A percentile compares a stretch with the other conserved stretches of the same genome.
Conservation (phyloP, 192 early-diverging fungal genomes). For the Chytriomyces sp. region DNA sequence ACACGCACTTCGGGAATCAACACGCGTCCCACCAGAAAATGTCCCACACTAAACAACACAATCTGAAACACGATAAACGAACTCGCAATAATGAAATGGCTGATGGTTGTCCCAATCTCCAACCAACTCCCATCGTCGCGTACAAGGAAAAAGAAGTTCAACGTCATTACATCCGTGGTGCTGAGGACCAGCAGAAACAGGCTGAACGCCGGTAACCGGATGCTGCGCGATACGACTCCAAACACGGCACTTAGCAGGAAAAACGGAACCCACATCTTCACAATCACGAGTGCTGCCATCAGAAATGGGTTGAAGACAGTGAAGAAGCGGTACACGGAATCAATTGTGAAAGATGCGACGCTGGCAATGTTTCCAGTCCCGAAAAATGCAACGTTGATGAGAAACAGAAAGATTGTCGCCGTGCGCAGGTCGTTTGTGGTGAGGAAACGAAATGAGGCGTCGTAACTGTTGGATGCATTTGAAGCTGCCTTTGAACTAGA, state of each 20-base stretch:
- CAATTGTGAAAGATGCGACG: slow-evolving; percentile 81
- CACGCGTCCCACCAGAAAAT: slow-evolving; percentile 58
- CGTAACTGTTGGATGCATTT: neutral
- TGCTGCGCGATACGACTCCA: slow-evolving; percentile 73
- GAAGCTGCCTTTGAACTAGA: neutral
- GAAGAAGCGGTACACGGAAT: slow-evolving; percentile 86
- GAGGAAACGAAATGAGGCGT: slow-evolving; percentile 7
- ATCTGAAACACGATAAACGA: slow-evolving; percentile 92
- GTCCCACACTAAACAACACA: slow-evolving; percentile 79
- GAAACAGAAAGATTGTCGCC: slow-evolving; percentile 75
- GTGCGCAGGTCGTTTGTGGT: slow-evolving; percentile 43
- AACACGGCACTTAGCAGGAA: slow-evolving; percentile 88
- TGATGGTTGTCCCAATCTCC: slow-evolving; percentile 95
- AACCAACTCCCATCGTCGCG: slow-evolving; percentile 91
- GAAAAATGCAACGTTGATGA: slow-evolving; percentile 94
- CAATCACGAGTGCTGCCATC: slow-evolving; percentile 82
- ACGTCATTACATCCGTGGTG: slow-evolving; percentile 90
- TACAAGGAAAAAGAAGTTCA: slow-evolving; percentile 97
- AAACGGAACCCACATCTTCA: slow-evolving; percentile 95
- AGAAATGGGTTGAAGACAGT: slow-evolving; percentile 90
- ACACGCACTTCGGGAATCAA: slow-evolving; percentile 41
- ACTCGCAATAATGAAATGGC: slow-evolving; percentile 93
- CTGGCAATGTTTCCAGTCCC: slow-evolving; percentile 95
- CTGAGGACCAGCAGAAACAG: slow-evolving; percentile 85
- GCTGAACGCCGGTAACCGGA: slow-evolving; percentile 84